These are phyloP conservation scores for Dryas octopetala DNA, from an alignment of 306 rosid genomes.

Conservation along the genomic window DNA sequence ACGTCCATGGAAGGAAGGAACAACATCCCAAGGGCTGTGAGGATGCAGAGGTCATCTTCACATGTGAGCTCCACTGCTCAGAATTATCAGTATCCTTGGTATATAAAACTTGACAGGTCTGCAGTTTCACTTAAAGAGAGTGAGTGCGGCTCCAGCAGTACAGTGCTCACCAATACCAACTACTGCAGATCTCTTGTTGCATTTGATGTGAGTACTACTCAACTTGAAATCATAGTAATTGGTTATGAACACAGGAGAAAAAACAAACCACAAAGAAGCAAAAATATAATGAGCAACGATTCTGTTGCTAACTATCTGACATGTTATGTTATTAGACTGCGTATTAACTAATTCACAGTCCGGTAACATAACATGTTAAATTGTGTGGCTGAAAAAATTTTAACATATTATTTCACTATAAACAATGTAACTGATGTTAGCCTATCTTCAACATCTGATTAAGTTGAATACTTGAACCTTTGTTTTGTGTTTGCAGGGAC, in stretches of 20 bases:
- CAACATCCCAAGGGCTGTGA: constrained; percentile 66
- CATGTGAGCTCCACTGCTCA: constrained; percentile 70
- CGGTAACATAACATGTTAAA: too few relatives aligned
- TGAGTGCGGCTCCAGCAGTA: constrained; percentile 83
- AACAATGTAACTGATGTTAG: too few relatives aligned
- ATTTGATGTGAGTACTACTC: constrained; percentile 56
- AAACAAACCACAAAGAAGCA: too few relatives aligned
- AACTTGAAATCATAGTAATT: background rate
- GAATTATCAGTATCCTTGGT: constrained; percentile 68
- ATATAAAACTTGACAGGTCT: constrained; percentile 75
- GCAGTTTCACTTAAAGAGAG: constrained; percentile 72
- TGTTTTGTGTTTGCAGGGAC: constrained; percentile 50
- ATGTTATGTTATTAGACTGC: too few relatives aligned
- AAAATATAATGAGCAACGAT: too few relatives aligned
- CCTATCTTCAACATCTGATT: background rate
- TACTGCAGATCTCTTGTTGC: constrained; percentile 71
- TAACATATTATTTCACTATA: background rate
- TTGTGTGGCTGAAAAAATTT: background rate
- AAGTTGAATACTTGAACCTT: background rate
- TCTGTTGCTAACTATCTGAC: too few relatives aligned
- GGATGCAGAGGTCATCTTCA: constrained; percentile 91
- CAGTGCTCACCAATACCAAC: constrained; percentile 62
- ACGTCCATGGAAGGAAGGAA: constrained; percentile 71
- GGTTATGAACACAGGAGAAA: background rate
- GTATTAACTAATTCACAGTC: too few relatives aligned